Conservation (phyloP, 345 rosid genomes). For the Raphanus sativus region DNA sequence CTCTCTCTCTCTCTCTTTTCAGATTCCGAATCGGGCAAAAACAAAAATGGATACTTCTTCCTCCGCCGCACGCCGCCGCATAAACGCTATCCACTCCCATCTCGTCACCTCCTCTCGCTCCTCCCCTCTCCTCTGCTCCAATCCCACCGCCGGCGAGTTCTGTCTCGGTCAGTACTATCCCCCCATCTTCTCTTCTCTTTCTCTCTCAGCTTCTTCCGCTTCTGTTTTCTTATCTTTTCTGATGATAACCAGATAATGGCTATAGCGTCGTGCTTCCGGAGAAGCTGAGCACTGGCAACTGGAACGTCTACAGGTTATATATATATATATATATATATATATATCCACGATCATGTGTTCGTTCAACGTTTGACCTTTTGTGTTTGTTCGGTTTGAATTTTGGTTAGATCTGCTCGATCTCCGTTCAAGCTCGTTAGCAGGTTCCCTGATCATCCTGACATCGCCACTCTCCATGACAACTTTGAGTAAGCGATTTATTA, state of each 20-base stretch:
- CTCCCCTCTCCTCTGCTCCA: slow-evolving; percentile 46
- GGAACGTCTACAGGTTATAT: slow-evolving; percentile 86
- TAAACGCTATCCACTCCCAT: slow-evolving; percentile 63
- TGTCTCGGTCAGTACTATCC: slow-evolving; percentile 46
- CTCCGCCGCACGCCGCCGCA: slow-evolving; percentile 66
- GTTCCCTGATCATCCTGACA: slow-evolving; percentile 82
- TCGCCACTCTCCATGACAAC: slow-evolving; percentile 88
- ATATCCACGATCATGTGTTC: not conserved
- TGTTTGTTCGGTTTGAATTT: not conserved
- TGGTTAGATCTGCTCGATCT: slow-evolving; percentile 66
- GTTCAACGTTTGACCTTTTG: not conserved
- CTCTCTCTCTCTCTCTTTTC: not conserved
- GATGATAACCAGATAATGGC: slow-evolving; percentile 62
- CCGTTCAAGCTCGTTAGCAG: slow-evolving; percentile 75
- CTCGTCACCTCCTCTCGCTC: slow-evolving; percentile 43
- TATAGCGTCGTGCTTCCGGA: slow-evolving; percentile 94
- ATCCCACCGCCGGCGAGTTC: slow-evolving; percentile 78
- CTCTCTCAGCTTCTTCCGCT: not conserved
- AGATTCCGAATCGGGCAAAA: slow-evolving; percentile 7
- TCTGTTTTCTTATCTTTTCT: slow-evolving; percentile 2
- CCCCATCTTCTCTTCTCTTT: not conserved
- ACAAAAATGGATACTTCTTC: slow-evolving; percentile 47
- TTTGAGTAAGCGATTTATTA: slow-evolving; percentile 59
- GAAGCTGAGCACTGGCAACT: slow-evolving; percentile 79
- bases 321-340: not conserved